These are phyloP conservation scores for Dalechampia spathulata DNA, from an alignment of 441 rosid species.

Conservation along the genomic window DNA sequence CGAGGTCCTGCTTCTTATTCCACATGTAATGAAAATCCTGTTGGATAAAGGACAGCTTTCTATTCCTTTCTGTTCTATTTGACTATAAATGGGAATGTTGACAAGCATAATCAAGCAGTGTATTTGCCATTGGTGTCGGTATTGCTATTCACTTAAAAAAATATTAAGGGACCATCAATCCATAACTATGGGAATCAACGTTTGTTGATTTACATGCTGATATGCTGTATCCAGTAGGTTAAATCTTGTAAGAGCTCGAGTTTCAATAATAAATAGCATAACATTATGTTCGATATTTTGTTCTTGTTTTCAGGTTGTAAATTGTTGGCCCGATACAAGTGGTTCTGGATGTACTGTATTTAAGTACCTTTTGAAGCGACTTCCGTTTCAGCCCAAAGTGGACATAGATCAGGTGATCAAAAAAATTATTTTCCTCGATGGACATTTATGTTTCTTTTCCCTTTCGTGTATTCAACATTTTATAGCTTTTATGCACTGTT, in stretches of 20 bases:
- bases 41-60: no score
- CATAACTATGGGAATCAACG: no score
- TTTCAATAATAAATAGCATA: no score
- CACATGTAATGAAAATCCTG: no score
- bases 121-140: neutral
- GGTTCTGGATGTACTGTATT: slow-evolving; percentile 29
- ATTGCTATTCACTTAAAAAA: no score
- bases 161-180: neutral
- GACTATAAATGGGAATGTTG: no score
- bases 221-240: neutral
- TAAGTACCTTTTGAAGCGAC: slow-evolving; percentile 31
- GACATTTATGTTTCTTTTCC: neutral
- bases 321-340: slow-evolving; percentile 25
- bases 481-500: neutral
- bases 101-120: no score
- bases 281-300: neutral
- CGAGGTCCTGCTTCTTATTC: no score
- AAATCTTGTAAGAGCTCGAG: neutral
- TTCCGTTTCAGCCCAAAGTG: slow-evolving; percentile 26
- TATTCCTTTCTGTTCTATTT: no score
- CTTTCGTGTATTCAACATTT: neutral
- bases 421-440: no score
- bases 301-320: neutral
- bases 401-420: slow-evolving; percentile 25
- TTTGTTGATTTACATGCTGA: neutral